These are phyloP conservation scores for Macrolepiota fuliginosa DNA, from an alignment of 768 basidiomycete genomes.

Conservation along the genomic window DNA sequence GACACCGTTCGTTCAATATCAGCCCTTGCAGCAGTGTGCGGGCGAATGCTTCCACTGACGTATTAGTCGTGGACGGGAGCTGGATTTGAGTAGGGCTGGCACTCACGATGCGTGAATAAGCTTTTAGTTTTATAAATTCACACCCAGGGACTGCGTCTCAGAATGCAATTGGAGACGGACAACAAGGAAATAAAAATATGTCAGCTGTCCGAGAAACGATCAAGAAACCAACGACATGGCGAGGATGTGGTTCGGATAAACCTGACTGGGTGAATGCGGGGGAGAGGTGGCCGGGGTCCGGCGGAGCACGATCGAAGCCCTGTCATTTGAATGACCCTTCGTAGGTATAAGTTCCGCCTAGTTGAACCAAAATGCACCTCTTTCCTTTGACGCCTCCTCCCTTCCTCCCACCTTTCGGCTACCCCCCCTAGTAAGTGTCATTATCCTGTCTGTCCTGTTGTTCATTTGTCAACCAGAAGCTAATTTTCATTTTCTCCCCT, in stretches of 20 bases:
- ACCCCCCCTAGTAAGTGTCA: constrained; percentile 10
- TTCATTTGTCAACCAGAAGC: constrained; percentile 5
- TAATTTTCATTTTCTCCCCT: constrained; percentile 15
- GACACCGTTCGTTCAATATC: neutral
- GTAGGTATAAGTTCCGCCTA: constrained; percentile 60
- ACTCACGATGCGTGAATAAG: constrained; percentile 1
- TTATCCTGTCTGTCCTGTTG: constrained; percentile 11
- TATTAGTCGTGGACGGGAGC: neutral
- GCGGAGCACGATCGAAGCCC: constrained; percentile 42
- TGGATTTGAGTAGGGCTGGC: constrained; percentile 1
- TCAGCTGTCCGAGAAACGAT: neutral
- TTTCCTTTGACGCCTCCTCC: constrained; percentile 35
- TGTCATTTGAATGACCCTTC: constrained; percentile 42
- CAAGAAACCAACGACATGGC: neutral
- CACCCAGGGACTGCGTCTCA: neutral
- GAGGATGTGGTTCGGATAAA: constrained; percentile 4
- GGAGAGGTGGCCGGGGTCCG: constrained; percentile 36
- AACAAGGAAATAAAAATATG: neutral
- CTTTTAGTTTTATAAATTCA: constrained; percentile 4
- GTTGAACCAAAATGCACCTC: constrained; percentile 49
- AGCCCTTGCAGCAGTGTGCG: neutral
- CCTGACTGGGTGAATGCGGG: constrained; percentile 15
- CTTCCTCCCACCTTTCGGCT: constrained; percentile 13
- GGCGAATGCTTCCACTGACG: neutral
- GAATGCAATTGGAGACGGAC: neutral